Evolutionary conservation across 495 filamentous ascomycete species (phyloP).

Genomic region (Xylaria venustula): DNA sequence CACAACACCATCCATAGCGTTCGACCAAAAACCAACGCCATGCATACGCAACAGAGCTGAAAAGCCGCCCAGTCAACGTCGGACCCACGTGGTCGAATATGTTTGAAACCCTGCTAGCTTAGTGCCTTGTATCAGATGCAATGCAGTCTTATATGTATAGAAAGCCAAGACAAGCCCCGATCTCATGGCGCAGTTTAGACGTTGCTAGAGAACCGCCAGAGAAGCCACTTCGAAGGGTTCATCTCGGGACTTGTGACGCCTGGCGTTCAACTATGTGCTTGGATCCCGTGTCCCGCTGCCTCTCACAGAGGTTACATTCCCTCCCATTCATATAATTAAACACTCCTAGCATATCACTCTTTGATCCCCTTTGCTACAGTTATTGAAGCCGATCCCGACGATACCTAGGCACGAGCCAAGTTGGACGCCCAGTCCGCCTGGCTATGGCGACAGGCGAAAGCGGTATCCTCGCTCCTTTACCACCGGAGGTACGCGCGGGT

Average conservation of each 20-base stretch:
- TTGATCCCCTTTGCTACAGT: too few relatives aligned
- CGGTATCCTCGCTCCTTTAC: constrained; percentile 46
- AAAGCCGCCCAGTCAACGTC: neutral
- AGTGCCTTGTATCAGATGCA: neutral
- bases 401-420: neutral
- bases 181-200: neutral
- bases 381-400: neutral
- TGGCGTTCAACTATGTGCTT: neutral
- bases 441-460: neutral
- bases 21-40: neutral
- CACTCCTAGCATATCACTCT: too few relatives aligned
- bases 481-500: constrained; percentile 47
- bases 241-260: neutral
- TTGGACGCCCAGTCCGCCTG: neutral
- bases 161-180: neutral
- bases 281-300: neutral
- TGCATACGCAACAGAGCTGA: neutral
- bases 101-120: neutral
- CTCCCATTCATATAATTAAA: neutral
- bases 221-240: neutral
- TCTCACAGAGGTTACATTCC: neutral
- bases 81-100: constrained; percentile 10
- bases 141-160: neutral
- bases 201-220: neutral
- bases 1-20: too few relatives aligned